These are phyloP conservation scores for Angophora floribunda DNA, from an alignment of 345 rosid species.

Conservation along the genomic window DNA sequence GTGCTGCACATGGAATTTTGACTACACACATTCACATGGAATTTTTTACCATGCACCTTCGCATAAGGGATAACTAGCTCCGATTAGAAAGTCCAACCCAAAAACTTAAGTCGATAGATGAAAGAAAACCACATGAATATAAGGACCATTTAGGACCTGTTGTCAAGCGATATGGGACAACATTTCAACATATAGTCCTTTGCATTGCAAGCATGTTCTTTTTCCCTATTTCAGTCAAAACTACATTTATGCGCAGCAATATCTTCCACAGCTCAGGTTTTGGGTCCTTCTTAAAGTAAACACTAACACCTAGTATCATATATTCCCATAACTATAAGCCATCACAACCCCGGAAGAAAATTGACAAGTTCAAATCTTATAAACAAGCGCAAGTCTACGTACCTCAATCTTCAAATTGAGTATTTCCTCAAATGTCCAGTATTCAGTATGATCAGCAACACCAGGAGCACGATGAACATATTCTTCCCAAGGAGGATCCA, in stretches of 20 bases:
- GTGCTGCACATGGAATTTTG: no score
- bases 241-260: not conserved
- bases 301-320: not conserved
- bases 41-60: no score
- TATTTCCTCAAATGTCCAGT: constrained; percentile 97
- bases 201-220: not conserved
- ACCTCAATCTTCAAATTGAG: constrained; percentile 95
- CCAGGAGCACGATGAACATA: constrained; percentile 99
- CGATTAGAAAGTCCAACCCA: no score
- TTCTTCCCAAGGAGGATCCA: constrained; percentile 99
- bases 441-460: constrained; percentile 92
- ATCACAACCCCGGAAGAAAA: not conserved
- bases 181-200: no score
- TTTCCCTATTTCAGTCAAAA: not conserved
- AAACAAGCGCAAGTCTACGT: not conserved
- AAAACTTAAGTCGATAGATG: no score
- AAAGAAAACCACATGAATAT: no score
- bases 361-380: not conserved
- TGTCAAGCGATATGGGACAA: no score
- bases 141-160: no score
- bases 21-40: no score
- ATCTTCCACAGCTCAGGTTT: not conserved
- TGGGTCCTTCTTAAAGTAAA: not conserved
- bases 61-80: no score
- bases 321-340: not conserved